Conservation (phyloP, 2,329 filamentous ascomycete species). For the Teratosphaeria epicoccoides region DNA sequence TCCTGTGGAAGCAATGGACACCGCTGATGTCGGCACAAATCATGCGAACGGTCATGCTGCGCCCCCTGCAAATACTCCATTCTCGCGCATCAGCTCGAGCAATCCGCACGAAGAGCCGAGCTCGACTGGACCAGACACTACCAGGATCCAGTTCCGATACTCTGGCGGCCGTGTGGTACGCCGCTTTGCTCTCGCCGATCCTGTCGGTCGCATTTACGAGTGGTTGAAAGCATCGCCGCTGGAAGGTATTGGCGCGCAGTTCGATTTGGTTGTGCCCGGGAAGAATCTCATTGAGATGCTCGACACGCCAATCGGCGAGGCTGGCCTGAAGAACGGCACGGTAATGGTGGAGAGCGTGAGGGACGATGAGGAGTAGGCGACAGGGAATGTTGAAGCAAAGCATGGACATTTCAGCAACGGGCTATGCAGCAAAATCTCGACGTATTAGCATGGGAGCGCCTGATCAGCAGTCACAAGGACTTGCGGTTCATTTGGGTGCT, state of each 20-base stretch:
- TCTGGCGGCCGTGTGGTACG: slow-evolving; percentile 76
- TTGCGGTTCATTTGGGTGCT: too few relatives aligned
- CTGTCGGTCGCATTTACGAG: slow-evolving; percentile 78
- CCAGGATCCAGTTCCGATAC: slow-evolving; percentile 86
- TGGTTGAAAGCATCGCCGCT: slow-evolving; percentile 88
- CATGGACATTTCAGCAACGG: too few relatives aligned
- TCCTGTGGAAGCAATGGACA: slow-evolving; percentile 20
- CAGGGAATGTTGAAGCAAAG: too few relatives aligned
- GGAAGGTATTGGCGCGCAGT: slow-evolving; percentile 58
- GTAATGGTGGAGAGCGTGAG: slow-evolving; percentile 79
- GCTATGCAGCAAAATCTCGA: too few relatives aligned
- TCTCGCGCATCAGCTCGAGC: slow-evolving; percentile 60
- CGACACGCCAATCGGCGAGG: slow-evolving; percentile 62
- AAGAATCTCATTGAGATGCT: slow-evolving; percentile 71
- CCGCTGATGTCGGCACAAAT: slow-evolving; percentile 14
- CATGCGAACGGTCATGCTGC: slow-evolving; percentile 5
- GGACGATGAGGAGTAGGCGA: slow-evolving; percentile 13
- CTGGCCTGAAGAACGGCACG: slow-evolving; percentile 80
- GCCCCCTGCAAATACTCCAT: slow-evolving; percentile 32
- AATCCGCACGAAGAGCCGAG: slow-evolving; percentile 67
- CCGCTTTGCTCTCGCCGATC: slow-evolving; percentile 67
- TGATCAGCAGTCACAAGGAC: too few relatives aligned
- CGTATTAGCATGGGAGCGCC: too few relatives aligned
- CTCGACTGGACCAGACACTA: slow-evolving; percentile 55
- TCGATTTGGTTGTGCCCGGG: slow-evolving; percentile 83